Evolutionary conservation across 306 rosid species (phyloP).

Genomic region (Cucumis cinereus): DNA sequence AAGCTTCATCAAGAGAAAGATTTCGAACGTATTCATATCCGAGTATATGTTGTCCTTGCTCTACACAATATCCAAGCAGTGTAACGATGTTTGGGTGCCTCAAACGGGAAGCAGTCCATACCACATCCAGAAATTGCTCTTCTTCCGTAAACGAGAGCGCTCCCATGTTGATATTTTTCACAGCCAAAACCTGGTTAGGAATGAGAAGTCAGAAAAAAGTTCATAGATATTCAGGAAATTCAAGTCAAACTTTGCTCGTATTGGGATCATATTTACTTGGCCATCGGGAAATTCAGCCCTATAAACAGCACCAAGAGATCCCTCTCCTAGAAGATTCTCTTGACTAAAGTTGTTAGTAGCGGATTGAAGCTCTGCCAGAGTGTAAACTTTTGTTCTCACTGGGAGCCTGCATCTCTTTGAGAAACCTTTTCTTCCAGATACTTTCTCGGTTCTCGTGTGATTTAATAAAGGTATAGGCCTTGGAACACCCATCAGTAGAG

Average conservation of each 20-base stretch:
- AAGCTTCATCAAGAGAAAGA: slow-evolving; percentile 52
- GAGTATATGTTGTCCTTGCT: slow-evolving; percentile 79
- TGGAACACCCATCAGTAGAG: slow-evolving; percentile 41
- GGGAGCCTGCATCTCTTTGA: slow-evolving; percentile 43
- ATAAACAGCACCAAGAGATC: slow-evolving; percentile 84
- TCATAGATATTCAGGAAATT: background rate
- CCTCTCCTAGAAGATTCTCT: slow-evolving; percentile 68
- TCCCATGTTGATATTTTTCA: slow-evolving; percentile 59
- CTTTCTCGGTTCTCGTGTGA: slow-evolving; percentile 37
- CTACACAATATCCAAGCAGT: slow-evolving; percentile 67
- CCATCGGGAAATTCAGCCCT: slow-evolving; percentile 76
- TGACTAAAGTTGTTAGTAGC: slow-evolving; percentile 63
- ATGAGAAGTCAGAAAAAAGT: background rate
- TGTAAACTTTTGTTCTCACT: slow-evolving; percentile 44
- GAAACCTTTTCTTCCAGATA: slow-evolving; percentile 44
- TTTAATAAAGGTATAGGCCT: slow-evolving; percentile 37
- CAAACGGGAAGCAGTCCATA: slow-evolving; percentile 61
- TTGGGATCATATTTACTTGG: slow-evolving; percentile 27
- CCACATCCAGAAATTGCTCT: slow-evolving; percentile 68
- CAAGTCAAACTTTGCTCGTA: background rate
- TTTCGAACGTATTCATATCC: slow-evolving; percentile 55
- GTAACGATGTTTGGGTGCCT: slow-evolving; percentile 74
- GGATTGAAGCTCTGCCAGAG: slow-evolving; percentile 64
- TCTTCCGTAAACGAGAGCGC: slow-evolving; percentile 57
- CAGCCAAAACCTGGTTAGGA: slow-evolving; percentile 46